Evolutionary conservation across 805 yeast species (phyloP).

Genomic region (Saturnispora ahearnii): DNA sequence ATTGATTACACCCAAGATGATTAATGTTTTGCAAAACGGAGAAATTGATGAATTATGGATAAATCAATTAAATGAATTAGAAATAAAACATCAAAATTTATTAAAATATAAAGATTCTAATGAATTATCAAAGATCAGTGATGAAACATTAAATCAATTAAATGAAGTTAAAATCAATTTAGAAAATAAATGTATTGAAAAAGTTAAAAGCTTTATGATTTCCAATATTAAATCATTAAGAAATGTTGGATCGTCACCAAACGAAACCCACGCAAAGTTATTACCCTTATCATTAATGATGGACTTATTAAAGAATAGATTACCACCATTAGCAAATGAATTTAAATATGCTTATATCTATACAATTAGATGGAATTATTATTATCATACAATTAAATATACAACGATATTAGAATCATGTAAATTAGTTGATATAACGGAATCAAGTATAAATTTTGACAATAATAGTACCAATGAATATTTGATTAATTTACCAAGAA

Average conservation of each 20-base stretch:
- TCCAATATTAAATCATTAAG: constrained; percentile 60
- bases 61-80: constrained; percentile 37
- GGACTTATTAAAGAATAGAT: constrained; percentile 44
- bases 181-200: constrained; percentile 56
- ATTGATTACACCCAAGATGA: constrained; percentile 64
- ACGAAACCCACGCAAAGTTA: constrained; percentile 59
- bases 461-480: constrained; percentile 41
- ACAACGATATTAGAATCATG: constrained; percentile 61
- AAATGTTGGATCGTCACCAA: constrained; percentile 58
- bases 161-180: constrained; percentile 38
- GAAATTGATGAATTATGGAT: constrained; percentile 55
- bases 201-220: constrained; percentile 64
- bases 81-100: constrained; percentile 47
- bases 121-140: constrained; percentile 14
- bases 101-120: constrained; percentile 42
- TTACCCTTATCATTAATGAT: constrained; percentile 54
- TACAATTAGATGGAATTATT: constrained; percentile 93
- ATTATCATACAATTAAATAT: constrained; percentile 68
- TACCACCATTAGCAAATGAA: constrained; percentile 59
- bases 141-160: constrained; percentile 19
- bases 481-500: constrained; percentile 42
- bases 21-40: constrained; percentile 48
- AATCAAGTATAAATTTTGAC: constrained; percentile 16
- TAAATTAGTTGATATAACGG: constrained; percentile 46
- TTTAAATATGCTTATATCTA: constrained; percentile 71